These are phyloP conservation scores for Anthostomella pinea DNA, from an alignment of 2,329 filamentous ascomycete genomes.

Conservation along the genomic window DNA sequence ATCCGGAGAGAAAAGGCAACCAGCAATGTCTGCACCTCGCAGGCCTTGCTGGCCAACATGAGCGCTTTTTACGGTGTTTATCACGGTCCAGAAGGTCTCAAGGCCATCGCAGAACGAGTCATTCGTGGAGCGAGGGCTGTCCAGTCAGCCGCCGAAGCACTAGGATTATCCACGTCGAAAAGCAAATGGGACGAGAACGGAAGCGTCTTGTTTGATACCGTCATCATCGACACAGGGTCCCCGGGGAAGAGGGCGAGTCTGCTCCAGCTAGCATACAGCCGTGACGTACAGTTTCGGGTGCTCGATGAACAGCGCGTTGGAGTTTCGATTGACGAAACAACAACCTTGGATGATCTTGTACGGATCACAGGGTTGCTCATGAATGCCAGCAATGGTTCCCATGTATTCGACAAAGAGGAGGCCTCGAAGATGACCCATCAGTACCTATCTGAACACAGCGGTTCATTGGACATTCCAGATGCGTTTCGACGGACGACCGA, in stretches of 20 bases:
- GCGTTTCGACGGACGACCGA: conserved; percentile 66
- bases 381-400: conserved; percentile 3
- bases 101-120: conserved; percentile 76
- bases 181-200: conserved; percentile 54
- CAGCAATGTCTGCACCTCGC: conserved; percentile 95
- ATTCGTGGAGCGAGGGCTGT: conserved; percentile 69
- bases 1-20: conserved; percentile 95
- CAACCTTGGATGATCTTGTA: conserved; percentile 49
- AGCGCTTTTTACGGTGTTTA: conserved; percentile 92
- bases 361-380: conserved; percentile 25
- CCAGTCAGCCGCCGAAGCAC: conserved; percentile 58
- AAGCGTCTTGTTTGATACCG: conserved; percentile 73
- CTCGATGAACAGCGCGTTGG: conserved; percentile 60
- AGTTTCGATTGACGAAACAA: conserved; percentile 77
- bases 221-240: conserved; percentile 59
- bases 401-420: not conserved
- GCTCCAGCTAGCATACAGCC: conserved; percentile 48
- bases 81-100: conserved; percentile 81
- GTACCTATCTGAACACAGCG: conserved; percentile 33
- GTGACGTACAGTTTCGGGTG: conserved; percentile 60
- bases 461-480: conserved; percentile 49
- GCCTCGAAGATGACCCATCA: conserved; percentile 28
- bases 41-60: conserved; percentile 93
- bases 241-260: conserved; percentile 49
- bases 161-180: conserved; percentile 63